These are phyloP conservation scores for Litchi chinensis DNA, from an alignment of 345 rosid genomes.

Conservation along the genomic window DNA sequence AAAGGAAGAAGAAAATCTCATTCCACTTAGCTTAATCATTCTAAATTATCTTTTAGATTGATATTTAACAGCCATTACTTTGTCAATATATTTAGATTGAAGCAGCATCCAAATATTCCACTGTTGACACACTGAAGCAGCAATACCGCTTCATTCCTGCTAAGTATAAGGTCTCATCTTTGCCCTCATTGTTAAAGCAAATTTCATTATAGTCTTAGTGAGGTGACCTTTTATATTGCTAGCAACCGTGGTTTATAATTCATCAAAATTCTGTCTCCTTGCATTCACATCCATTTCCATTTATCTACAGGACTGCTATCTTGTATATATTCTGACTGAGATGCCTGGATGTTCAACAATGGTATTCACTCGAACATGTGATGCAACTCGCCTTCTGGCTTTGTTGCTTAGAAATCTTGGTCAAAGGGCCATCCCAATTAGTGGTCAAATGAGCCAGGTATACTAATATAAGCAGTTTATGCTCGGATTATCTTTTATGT, in stretches of 20 bases:
- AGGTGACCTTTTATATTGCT: background rate
- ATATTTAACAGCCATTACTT: conserved; percentile 17
- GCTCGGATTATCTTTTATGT: background rate
- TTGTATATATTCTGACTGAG: conserved; percentile 73
- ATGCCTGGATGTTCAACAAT: conserved; percentile 76
- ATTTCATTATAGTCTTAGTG: background rate
- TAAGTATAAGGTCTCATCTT: conserved; percentile 68
- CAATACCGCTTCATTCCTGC: conserved; percentile 76
- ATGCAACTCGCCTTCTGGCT: conserved; percentile 76
- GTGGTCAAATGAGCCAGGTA: conserved; percentile 98
- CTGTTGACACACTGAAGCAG: conserved; percentile 90
- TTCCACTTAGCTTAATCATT: background rate
- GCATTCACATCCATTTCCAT: conserved; percentile 10
- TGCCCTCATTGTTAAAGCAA: background rate
- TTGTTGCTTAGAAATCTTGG: conserved; percentile 84
- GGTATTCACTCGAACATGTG: conserved; percentile 96
- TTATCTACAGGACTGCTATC: conserved; percentile 80
- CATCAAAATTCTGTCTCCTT: background rate
- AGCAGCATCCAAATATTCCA: conserved; percentile 91
- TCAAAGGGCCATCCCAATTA: conserved; percentile 88
- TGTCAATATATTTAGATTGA: conserved; percentile 60
- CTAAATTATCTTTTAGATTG: conserved; percentile 7
- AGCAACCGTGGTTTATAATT: background rate
- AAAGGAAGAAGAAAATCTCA: background rate
- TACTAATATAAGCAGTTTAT: background rate